Evolutionary conservation across 148 eudicot genomes (phyloP), one percentile per base, ranked within the genome.

Genomic region (Hydrangea macrophylla): DNA sequence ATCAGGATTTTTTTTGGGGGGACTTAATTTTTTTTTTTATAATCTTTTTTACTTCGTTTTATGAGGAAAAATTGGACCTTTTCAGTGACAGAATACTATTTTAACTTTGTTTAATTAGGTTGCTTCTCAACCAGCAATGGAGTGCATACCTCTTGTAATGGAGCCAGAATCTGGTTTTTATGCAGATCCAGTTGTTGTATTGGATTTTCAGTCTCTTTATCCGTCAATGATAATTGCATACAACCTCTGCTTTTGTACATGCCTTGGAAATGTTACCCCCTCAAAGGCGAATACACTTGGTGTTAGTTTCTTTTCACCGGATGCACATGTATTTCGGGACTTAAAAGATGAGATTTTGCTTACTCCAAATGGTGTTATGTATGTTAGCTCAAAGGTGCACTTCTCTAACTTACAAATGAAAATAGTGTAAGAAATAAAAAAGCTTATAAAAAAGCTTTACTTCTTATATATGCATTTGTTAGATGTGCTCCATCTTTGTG

Each of bases 161-260:
- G 99, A 94, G 82, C 99, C 99, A 68, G 97, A 94, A 79, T 94
- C 99, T 66, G 95, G 89, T 18, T 94, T 94, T 75, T 94, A 88
- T 84, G 78, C 96, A 62, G 99, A 94, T 76, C 99, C 99, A 54
- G 97, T 94, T n/a, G 75, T 94, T 65, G 99, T 94, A 75, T 79
- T 94, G 79, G 99, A 94, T 85, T 94, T 94, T 75, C 99, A 94
- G 80, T 90, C 99, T 62, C 99, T 94, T 65, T 94, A 94, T 83
- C 99, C 99, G 12, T 94, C 99, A 64, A 94, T 94, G 97, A 86
- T 94, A 74, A 94, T 94, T 62, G 99, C 92, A 28, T 94, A 94
- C 84, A 90, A 94, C 68, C 99, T 94, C 67, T 94, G 99, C 79
- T 94, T 83, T 80, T 88, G 84, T 73, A 88, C 99, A 62, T 94